Base-by-base conservation (phyloP, 345 rosid species). In the Ricinus communis region DNA sequence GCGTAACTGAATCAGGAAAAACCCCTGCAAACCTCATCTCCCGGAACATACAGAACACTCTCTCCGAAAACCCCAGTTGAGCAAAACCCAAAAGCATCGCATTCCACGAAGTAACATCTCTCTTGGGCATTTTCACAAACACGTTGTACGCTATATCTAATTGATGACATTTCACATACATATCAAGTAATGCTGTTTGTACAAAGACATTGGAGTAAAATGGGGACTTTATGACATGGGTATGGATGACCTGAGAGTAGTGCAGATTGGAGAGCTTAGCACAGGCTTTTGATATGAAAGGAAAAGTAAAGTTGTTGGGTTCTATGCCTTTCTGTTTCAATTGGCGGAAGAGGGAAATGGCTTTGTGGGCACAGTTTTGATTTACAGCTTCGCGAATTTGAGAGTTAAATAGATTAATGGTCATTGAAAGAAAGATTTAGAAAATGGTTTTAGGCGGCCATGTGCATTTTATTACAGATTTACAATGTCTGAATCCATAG, bases 101-200 rank as follows among this genome's bases (percentile, higher is more conserved):
- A 72, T 89, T 89, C 90, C 94, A 87, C 21, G 90, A 75, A 2
- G 88, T 79, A 25, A 65, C 79, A 49, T 87, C 94, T 71, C 87
- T 87, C 0, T 72, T 54, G 43, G 82, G 83, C 90, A 89, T 89
- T 81, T 46, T 55, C 5, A 72, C 91, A 31, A 89, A 89, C 83
- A 83, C 30, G 3, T 74, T 74, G 56, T 28, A 65, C 0, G 91
- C 91, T 27, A 27, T 59, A 22, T 74, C 80, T 10, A 85, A 7
- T 47, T 50, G 60, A 68, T 38, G 60, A 33, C 86, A 84, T 82
- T 87, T 89, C 0, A 73, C 30, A 7, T 85, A 85, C 87, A 77
- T 78, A 36, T 82, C 85, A 13, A 85, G 79, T 67, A 78, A 45
- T 2, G 90, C 61, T 1, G 91, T 89, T 41, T 86, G 87, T 2